These are phyloP conservation scores for Astraeus odoratus DNA, from an alignment of 768 basidiomycete genomes.

Conservation along the genomic window DNA sequence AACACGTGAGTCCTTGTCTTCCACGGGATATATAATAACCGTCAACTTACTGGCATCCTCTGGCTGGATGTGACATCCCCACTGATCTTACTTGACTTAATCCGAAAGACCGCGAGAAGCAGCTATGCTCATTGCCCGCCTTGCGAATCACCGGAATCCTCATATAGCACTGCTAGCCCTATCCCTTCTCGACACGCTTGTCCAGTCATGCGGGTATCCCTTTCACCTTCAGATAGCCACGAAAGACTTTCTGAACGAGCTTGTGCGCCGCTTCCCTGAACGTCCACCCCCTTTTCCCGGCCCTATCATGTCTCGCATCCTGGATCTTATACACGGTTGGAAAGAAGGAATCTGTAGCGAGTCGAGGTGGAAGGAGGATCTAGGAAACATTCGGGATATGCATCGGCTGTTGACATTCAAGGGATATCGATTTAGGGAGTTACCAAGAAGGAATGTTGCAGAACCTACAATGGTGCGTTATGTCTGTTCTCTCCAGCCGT, in stretches of 20 bases:
- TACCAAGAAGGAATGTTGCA: conserved; percentile 13
- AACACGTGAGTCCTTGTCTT: conserved; percentile 63
- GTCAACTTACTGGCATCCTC: neutral
- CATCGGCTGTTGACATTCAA: conserved; percentile 91
- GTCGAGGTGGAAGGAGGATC: conserved; percentile 91
- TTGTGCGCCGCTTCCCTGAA: conserved; percentile 96
- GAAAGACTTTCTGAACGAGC: conserved; percentile 97
- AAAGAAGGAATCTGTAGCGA: conserved; percentile 87
- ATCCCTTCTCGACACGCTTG: conserved; percentile 81
- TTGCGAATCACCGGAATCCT: conserved; percentile 89
- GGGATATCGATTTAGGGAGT: conserved; percentile 73
- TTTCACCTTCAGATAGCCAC: conserved; percentile 96
- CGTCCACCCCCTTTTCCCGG: conserved; percentile 93
- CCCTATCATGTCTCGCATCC: conserved; percentile 88
- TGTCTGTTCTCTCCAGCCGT: conserved; percentile 15
- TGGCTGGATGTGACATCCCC: neutral
- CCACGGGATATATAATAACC: neutral
- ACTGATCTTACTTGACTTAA: neutral
- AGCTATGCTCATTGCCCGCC: conserved; percentile 72
- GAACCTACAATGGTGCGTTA: conserved; percentile 19
- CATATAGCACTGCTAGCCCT: conserved; percentile 86
- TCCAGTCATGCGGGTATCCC: conserved; percentile 94
- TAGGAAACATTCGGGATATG: conserved; percentile 98
- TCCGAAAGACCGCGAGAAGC: conserved; percentile 78
- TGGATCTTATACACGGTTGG: conserved; percentile 91